A percentile compares a stretch with the other conserved stretches of the same genome.
Conservation (phyloP, 164 flowering plant genomes). For the Vitis rotundifolia region DNA sequence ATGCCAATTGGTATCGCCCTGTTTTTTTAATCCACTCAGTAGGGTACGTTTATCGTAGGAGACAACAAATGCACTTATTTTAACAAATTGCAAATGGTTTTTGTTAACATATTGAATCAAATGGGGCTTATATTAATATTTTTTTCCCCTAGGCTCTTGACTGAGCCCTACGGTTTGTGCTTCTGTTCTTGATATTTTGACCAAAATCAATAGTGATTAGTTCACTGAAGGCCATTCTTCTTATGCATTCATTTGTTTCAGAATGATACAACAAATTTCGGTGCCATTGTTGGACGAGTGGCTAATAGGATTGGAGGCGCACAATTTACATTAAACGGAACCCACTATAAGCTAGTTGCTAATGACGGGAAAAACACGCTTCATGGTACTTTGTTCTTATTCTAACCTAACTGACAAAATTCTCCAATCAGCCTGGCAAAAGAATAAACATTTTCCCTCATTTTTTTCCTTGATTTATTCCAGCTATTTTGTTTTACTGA, state of each 20-base stretch:
- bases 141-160: no score
- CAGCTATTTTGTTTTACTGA: no score
- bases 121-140: no score
- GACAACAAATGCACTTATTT: no score
- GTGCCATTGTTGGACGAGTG: slow-evolving; percentile 79
- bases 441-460: neutral
- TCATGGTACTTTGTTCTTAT: slow-evolving; percentile 37
- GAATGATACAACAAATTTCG: slow-evolving; percentile 67
- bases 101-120: no score
- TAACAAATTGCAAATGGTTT: no score
- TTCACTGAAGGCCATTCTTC: no score
- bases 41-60: no score
- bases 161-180: no score
- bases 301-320: slow-evolving; percentile 82
- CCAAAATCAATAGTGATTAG: no score
- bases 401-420: neutral
- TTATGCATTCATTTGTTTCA: slow-evolving; percentile 22
- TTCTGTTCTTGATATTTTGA: no score
- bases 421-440: neutral
- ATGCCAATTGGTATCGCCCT: neutral
- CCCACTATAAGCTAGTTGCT: slow-evolving; percentile 25
- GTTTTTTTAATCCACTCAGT: no score
- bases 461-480: neutral
- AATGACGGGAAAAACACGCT: slow-evolving; percentile 55
- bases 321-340: slow-evolving; percentile 38